Conservation (phyloP, 2,329 filamentous ascomycete species). For the Trichoderma asperellum region DNA sequence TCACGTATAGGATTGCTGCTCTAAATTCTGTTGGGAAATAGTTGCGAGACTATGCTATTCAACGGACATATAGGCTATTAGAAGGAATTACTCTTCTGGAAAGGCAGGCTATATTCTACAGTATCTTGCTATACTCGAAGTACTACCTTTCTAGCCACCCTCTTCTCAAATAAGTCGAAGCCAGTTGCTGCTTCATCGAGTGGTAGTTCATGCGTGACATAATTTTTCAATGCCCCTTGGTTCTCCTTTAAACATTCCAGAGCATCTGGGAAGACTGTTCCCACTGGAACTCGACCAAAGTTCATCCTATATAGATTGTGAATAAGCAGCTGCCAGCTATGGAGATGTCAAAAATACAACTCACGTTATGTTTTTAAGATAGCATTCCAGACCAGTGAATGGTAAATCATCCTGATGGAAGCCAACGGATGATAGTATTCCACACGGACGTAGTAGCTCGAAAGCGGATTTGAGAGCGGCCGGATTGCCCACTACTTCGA, state of each 20-base stretch:
- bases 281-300: slow-evolving; percentile 13
- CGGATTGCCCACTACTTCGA: slow-evolving; percentile 13
- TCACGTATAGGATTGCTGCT: neutral
- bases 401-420: slow-evolving; percentile 6
- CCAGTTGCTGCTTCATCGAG: slow-evolving; percentile 3
- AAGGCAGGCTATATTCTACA: neutral
- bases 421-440: slow-evolving; percentile 4
- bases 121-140: neutral
- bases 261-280: slow-evolving; percentile 8
- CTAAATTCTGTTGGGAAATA: neutral
- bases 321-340: neutral
- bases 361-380: slow-evolving; percentile 15
- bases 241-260: neutral
- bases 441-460: slow-evolving; percentile 11
- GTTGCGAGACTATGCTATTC: neutral
- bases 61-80: too few relatives aligned
- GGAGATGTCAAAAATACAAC: neutral
- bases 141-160: slow-evolving; percentile 12
- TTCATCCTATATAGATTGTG: slow-evolving; percentile 1
- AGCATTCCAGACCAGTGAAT: neutral
- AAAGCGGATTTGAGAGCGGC: slow-evolving; percentile 9
- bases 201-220: slow-evolving; percentile 10
- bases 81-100: too few relatives aligned
- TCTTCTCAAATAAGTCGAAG: slow-evolving; percentile 8
- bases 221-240: neutral